Evolutionary conservation across 805 yeast genomes (phyloP).

Genomic region (Nakazawaea wickerhamii): DNA sequence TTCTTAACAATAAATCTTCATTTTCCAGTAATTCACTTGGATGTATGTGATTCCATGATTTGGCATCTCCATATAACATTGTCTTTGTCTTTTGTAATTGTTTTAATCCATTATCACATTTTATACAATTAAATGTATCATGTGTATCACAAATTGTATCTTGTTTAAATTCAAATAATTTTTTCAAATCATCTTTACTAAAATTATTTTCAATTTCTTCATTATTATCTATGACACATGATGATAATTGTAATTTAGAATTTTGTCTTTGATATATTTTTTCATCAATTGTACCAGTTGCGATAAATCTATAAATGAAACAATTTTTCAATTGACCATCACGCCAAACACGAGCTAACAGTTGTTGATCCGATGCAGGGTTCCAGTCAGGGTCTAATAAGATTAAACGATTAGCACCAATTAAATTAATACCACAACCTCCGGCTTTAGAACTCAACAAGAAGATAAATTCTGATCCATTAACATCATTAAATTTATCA

Average conservation of each 20-base stretch:
- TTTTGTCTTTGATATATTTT: conserved; percentile 94
- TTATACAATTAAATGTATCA: conserved; percentile 80
- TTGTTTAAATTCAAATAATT: conserved; percentile 65
- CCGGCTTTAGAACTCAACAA: conserved; percentile 94
- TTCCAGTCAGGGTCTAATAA: conserved; percentile 95
- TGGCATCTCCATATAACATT: conserved; percentile 95
- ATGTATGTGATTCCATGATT: conserved; percentile 92
- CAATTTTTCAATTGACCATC: conserved; percentile 98
- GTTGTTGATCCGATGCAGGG: conserved; percentile 98
- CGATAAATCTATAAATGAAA: conserved; percentile 86
- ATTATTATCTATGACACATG: conserved; percentile 95
- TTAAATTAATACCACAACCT: conserved; percentile 95
- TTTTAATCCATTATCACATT: conserved; percentile 53
- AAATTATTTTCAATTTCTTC: conserved; percentile 92
- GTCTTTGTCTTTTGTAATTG: conserved; percentile 69
- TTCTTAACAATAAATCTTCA: conserved; percentile 72
- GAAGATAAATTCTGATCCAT: conserved; percentile 81
- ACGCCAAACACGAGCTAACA: conserved; percentile 96
- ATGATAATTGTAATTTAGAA: conserved; percentile 86
- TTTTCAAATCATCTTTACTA: conserved; percentile 72
- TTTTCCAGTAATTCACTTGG: conserved; percentile 55
- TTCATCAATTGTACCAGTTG: conserved; percentile 95
- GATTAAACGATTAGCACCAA: conserved; percentile 90
- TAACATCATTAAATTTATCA: conserved; percentile 87
- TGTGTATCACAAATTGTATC: conserved; percentile 84